Percentiles rank a stretch among this genome's conserved stretches.
These are phyloP conservation scores for Nicotiana otophora DNA, from an alignment of 257 asterid genomes.

Conservation along the genomic window DNA sequence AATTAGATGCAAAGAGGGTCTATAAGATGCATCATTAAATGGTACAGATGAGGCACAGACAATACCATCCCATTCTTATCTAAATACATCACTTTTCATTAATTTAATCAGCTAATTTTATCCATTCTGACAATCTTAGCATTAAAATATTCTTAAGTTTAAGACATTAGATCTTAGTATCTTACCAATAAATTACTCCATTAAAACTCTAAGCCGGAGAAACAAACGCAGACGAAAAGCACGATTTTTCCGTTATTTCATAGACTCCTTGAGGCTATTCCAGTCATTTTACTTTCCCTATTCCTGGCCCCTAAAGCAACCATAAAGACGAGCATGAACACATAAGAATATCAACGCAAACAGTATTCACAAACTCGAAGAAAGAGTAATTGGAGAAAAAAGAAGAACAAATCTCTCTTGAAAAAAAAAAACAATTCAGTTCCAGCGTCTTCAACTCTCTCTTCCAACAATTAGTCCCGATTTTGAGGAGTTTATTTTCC, in stretches of 20 bases:
- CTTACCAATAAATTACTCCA: background rate
- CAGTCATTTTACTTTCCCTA: constrained; percentile 24
- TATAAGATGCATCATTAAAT: background rate
- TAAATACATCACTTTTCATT: background rate
- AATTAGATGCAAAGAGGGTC: background rate
- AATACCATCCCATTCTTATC: constrained; percentile 2
- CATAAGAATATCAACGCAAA: constrained; percentile 3
- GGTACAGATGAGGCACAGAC: background rate
- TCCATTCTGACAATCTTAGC: background rate
- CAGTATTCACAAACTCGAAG: background rate
- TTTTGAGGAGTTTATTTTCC: background rate
- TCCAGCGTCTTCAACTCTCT: background rate
- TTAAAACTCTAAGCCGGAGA: background rate
- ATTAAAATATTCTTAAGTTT: background rate
- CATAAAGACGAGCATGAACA: constrained; percentile 19
- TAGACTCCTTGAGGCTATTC: constrained; percentile 24
- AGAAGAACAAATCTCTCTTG: background rate
- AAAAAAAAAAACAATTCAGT: background rate
- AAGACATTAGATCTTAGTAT: background rate
- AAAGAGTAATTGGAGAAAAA: constrained; percentile 2
- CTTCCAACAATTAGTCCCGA: background rate
- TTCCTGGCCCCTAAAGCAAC: constrained; percentile 16
- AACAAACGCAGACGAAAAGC: background rate
- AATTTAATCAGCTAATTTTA: background rate
- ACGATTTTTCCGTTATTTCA: constrained; percentile 22